Evolutionary conservation across 2,329 filamentous ascomycete genomes (phyloP).

Genomic region (Pseudocercospora vitis): DNA sequence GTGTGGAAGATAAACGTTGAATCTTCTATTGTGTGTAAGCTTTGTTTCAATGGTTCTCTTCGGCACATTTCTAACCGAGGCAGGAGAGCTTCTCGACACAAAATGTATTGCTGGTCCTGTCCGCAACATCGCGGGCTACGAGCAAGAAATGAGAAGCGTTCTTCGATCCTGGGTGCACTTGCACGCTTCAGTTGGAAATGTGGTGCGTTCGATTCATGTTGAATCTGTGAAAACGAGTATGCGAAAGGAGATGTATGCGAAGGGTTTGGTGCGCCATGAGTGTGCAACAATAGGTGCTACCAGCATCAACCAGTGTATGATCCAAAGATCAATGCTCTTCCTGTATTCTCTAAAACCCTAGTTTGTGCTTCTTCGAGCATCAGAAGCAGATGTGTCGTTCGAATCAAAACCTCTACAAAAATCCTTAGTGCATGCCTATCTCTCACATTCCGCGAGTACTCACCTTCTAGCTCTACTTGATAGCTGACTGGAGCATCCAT

Average conservation of each 20-base stretch:
- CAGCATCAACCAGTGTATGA: constrained; percentile 16
- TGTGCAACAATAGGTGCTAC: no score
- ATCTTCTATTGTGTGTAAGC: not conserved
- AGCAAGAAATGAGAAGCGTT: no score
- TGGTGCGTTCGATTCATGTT: no score
- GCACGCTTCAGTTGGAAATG: no score
- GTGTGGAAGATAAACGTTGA: not conserved
- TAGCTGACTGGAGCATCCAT: constrained; percentile 70
- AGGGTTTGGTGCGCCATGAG: no score
- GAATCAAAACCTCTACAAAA: constrained; percentile 63
- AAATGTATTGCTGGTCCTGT: no score
- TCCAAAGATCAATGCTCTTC: constrained; percentile 67
- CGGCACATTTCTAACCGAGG: not conserved
- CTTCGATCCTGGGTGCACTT: no score
- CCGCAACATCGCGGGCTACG: no score
- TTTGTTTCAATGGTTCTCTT: not conserved
- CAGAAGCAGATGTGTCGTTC: constrained; percentile 62
- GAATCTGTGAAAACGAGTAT: no score
- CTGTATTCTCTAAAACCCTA: constrained; percentile 60
- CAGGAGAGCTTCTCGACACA: no score
- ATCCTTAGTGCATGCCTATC: not conserved
- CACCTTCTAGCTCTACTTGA: constrained; percentile 70
- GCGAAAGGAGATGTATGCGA: no score
- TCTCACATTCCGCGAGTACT: not conserved
- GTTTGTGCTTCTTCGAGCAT: constrained; percentile 64